A percentile compares a stretch with the other conserved stretches of the same genome.
phyloP scores from a whole-genome alignment of 2,329 filamentous ascomycete genomes.

The Penicillium occitanis region DNA sequence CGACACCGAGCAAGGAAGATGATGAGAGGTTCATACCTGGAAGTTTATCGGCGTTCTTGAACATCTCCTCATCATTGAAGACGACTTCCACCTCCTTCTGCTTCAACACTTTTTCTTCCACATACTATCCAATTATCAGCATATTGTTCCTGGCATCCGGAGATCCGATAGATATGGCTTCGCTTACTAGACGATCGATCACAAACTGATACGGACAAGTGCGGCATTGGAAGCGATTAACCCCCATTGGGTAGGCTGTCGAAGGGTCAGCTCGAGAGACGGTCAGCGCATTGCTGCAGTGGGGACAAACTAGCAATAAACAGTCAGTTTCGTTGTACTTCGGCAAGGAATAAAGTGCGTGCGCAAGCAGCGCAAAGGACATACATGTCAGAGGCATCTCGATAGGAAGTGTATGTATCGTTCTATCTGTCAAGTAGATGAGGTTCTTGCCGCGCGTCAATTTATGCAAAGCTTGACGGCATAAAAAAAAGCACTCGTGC shows the following conservation, averaged over 20 bases:
- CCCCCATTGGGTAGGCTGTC: constrained; percentile 41
- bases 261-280: constrained; percentile 44
- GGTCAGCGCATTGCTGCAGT: constrained; percentile 52
- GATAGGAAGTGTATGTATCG: constrained; percentile 8
- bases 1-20: background rate
- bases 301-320: constrained; percentile 45
- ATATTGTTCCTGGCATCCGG: constrained; percentile 29
- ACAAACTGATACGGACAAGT: constrained; percentile 92
- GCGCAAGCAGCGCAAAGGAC: constrained; percentile 22
- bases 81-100: constrained; percentile 87
- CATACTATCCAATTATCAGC: constrained; percentile 51
- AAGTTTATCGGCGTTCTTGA: constrained; percentile 87
- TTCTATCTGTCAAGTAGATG: background rate
- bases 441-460: constrained; percentile 2
- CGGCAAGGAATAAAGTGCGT: background rate
- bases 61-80: constrained; percentile 81
- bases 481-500: background rate
- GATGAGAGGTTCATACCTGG: constrained; percentile 49
- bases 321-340: background rate
- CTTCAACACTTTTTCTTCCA: constrained; percentile 75
- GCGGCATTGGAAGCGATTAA: constrained; percentile 89
- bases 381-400: constrained; percentile 43
- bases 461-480: constrained; percentile 1
- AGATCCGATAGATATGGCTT: background rate
- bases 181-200: constrained; percentile 59